Conservation (phyloP, 352 stramenopile species). For the Phytophthora melonis region DNA sequence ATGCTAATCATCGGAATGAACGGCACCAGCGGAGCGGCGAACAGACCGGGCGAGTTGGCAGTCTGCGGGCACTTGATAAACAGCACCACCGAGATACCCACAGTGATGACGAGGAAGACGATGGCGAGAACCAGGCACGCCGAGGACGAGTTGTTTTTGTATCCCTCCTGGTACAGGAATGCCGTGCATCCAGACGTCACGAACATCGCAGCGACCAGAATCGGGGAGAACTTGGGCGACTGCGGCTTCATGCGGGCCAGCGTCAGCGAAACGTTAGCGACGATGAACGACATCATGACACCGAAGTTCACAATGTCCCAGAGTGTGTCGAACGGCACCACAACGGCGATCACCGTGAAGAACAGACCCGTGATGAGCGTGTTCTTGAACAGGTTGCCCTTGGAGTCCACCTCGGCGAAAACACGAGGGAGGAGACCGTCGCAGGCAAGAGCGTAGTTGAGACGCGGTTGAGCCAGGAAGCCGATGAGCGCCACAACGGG, state of each 20-base stretch:
- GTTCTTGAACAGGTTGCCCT: conserved; percentile 85
- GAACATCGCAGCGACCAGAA: conserved; percentile 47
- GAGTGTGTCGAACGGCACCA: conserved; percentile 81
- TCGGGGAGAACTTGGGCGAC: conserved; percentile 54
- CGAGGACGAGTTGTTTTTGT: conserved; percentile 48
- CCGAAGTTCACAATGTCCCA: conserved; percentile 91
- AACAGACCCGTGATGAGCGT: conserved; percentile 74
- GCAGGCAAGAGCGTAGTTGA: conserved; percentile 93
- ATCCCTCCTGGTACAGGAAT: conserved; percentile 72
- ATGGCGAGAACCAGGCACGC: conserved; percentile 54
- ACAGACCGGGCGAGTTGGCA: conserved; percentile 41
- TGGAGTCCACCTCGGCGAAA: conserved; percentile 86
- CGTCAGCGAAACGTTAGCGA: conserved; percentile 79
- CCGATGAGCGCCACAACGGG: conserved; percentile 95
- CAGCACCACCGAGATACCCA: conserved; percentile 45
- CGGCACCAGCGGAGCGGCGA: conserved; percentile 63
- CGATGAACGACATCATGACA: conserved; percentile 88
- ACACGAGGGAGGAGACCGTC: conserved; percentile 94
- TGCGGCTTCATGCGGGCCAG: conserved; percentile 64
- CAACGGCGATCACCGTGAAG: conserved; percentile 74
- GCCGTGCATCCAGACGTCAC: conserved; percentile 43
- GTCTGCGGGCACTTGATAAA: conserved; percentile 60
- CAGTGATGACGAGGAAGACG: conserved; percentile 50
- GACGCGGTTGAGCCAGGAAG: conserved; percentile 93
- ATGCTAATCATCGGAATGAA: conserved; percentile 67